A percentile compares a stretch with the other conserved stretches of the same genome.
Evolutionary conservation across 2,329 filamentous ascomycete genomes (phyloP).

Genomic region (Trichoderma sp.): DNA sequence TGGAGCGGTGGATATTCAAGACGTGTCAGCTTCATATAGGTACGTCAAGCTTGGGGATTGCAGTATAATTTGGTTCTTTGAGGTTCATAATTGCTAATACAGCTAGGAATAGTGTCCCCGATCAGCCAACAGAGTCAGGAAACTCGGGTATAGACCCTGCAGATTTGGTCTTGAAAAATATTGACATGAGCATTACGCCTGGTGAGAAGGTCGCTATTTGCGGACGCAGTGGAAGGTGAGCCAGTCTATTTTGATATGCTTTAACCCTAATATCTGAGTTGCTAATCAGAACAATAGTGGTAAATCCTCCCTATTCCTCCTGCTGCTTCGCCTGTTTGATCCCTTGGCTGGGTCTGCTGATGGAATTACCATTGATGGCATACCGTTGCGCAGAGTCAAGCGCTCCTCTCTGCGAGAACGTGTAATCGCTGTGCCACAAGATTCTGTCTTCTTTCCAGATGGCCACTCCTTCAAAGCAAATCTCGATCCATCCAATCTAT

Average conservation of each 20-base stretch:
- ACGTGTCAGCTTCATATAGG: slow-evolving; percentile 36
- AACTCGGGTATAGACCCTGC: neutral
- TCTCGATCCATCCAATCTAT: slow-evolving; percentile 39
- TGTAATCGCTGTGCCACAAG: slow-evolving; percentile 53
- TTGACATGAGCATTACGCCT: slow-evolving; percentile 30
- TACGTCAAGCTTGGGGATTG: neutral
- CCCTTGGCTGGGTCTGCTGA: slow-evolving; percentile 28
- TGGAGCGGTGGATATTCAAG: slow-evolving; percentile 31
- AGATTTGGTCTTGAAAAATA: slow-evolving; percentile 27
- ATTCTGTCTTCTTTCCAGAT: slow-evolving; percentile 50
- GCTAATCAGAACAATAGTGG: slow-evolving; percentile 26
- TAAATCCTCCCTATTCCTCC: slow-evolving; percentile 43
- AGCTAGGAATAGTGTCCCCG: neutral
- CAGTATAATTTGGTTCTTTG: neutral
- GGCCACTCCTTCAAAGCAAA: slow-evolving; percentile 41
- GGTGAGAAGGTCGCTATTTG: slow-evolving; percentile 38
- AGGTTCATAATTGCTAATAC: neutral
- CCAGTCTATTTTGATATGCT: neutral
- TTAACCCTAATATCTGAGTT: neutral
- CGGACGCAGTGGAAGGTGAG: slow-evolving; percentile 36
- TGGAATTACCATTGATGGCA: slow-evolving; percentile 44
- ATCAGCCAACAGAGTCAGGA: neutral
- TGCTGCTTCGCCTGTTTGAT: slow-evolving; percentile 42
- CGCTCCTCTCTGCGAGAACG: slow-evolving; percentile 43
- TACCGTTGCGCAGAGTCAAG: slow-evolving; percentile 38